Evolutionary conservation across 1,139 yeast genomes (phyloP).

Genomic region (Citeromyces hawaiiensis): DNA sequence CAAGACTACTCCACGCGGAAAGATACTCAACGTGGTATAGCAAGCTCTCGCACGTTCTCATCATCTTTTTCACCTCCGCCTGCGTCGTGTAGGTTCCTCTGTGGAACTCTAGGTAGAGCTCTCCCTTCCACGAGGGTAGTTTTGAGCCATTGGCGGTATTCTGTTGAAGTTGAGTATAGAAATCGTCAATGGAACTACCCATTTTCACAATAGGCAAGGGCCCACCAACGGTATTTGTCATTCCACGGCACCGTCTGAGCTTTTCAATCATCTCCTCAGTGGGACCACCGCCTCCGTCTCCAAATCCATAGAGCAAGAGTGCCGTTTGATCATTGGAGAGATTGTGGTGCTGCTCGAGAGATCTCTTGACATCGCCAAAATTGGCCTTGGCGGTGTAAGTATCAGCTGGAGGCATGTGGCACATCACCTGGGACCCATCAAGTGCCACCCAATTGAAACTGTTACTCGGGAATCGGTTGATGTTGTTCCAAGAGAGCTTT

Average conservation of each 20-base stretch:
- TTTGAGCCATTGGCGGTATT: constrained; percentile 51
- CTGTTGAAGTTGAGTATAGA: constrained; percentile 53
- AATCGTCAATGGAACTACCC: constrained; percentile 68
- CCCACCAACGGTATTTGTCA: constrained; percentile 70
- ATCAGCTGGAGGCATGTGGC: constrained; percentile 96
- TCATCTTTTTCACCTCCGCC: constrained; percentile 68
- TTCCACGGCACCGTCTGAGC: constrained; percentile 79
- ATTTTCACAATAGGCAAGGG: constrained; percentile 66
- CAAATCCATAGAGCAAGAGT: constrained; percentile 74
- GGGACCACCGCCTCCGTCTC: constrained; percentile 99
- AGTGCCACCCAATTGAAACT: constrained; percentile 94
- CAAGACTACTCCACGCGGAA: constrained; percentile 64
- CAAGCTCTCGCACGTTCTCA: constrained; percentile 66
- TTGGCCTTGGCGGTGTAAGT: constrained; percentile 90
- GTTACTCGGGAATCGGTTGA: constrained; percentile 76
- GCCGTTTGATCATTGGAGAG: constrained; percentile 71
- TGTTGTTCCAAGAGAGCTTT: constrained; percentile 91
- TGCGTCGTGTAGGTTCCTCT: constrained; percentile 96
- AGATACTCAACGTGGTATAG: constrained; percentile 78
- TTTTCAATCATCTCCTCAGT: constrained; percentile 87
- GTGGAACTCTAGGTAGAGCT: constrained; percentile 87
- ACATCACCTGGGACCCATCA: constrained; percentile 85
- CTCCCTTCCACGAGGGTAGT: constrained; percentile 87
- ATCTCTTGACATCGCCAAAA: constrained; percentile 81
- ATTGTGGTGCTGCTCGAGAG: constrained; percentile 72